Percentiles rank a stretch among this genome's conserved stretches.
phyloP scores from a whole-genome alignment of 805 yeast genomes.

The Sugiyamaella marilandica region DNA sequence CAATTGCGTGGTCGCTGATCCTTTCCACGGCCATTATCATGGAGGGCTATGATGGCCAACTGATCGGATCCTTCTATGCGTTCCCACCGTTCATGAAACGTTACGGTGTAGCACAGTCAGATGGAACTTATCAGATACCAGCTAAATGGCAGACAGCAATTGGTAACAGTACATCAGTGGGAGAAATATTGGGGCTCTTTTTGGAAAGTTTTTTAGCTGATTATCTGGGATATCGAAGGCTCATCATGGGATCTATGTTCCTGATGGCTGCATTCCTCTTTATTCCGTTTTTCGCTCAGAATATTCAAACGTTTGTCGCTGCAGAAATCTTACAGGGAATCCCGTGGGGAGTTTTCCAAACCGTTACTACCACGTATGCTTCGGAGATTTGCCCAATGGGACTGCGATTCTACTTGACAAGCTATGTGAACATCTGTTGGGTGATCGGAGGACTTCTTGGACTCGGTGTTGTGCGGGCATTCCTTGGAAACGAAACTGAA shows the following conservation, averaged over 20 bases:
- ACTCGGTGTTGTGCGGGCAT: slow-evolving; percentile 44
- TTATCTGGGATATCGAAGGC: slow-evolving; percentile 42
- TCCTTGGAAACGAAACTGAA: slow-evolving; percentile 24
- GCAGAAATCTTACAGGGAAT: slow-evolving; percentile 21
- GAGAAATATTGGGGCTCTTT: slow-evolving; percentile 40
- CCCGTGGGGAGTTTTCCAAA: slow-evolving; percentile 52
- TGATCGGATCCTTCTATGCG: slow-evolving; percentile 40
- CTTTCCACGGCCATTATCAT: slow-evolving; percentile 42
- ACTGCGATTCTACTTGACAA: slow-evolving; percentile 45
- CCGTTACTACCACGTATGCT: slow-evolving; percentile 48
- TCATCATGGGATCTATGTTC: slow-evolving; percentile 27
- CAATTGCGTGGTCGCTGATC: slow-evolving; percentile 43
- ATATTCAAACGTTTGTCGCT: slow-evolving; percentile 23
- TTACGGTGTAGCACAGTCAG: slow-evolving; percentile 23
- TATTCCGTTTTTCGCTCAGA: slow-evolving; percentile 40
- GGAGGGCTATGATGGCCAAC: slow-evolving; percentile 46
- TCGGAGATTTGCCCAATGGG: slow-evolving; percentile 52
- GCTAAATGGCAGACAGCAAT: slow-evolving; percentile 38
- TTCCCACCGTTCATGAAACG: slow-evolving; percentile 12
- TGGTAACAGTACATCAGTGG: slow-evolving; percentile 25
- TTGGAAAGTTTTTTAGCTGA: slow-evolving; percentile 43
- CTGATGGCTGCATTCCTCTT: slow-evolving; percentile 8
- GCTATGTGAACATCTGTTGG: slow-evolving; percentile 50
- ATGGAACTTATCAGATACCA: slow-evolving; percentile 9
- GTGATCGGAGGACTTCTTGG: slow-evolving; percentile 51